Percentiles rank a stretch among this genome's conserved stretches.
phyloP scores from a whole-genome alignment of 345 rosid species.

The Hypericum perforatum region DNA sequence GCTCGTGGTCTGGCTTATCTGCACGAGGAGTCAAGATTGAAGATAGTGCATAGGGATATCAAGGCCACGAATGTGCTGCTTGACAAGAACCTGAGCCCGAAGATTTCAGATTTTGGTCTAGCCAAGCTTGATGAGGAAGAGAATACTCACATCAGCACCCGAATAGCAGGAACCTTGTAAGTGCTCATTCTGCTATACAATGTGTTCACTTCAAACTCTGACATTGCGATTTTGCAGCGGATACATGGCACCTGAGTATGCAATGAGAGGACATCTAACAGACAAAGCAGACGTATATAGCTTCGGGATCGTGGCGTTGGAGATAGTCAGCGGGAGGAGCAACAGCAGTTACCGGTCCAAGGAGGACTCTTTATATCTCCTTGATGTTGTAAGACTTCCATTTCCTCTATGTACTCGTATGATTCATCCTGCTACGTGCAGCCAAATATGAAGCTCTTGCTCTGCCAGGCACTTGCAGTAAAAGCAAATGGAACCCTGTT shows the following conservation, averaged over 20 bases:
- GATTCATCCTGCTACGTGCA: too few species aligned
- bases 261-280: constrained; percentile 10
- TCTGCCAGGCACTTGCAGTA: too few species aligned
- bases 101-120: background rate
- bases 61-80: background rate
- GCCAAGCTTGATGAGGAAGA: constrained; percentile 3
- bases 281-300: constrained; percentile 13
- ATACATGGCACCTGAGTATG: constrained; percentile 16
- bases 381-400: constrained; percentile 6
- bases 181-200: background rate
- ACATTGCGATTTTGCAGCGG: constrained; percentile 3
- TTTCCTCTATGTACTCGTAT: too few species aligned
- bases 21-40: background rate
- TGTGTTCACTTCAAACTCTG: background rate
- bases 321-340: constrained; percentile 12
- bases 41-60: background rate
- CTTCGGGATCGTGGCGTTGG: constrained; percentile 12
- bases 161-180: constrained; percentile 11
- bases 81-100: background rate
- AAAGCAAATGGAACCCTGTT: too few species aligned
- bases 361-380: constrained; percentile 2
- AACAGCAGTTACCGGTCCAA: constrained; percentile 1
- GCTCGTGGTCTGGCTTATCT: background rate
- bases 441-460: too few species aligned
- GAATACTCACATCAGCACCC: constrained; percentile 13